phyloP scores from a whole-genome alignment of 345 rosid species.

The Cardamine resedifolia region DNA sequence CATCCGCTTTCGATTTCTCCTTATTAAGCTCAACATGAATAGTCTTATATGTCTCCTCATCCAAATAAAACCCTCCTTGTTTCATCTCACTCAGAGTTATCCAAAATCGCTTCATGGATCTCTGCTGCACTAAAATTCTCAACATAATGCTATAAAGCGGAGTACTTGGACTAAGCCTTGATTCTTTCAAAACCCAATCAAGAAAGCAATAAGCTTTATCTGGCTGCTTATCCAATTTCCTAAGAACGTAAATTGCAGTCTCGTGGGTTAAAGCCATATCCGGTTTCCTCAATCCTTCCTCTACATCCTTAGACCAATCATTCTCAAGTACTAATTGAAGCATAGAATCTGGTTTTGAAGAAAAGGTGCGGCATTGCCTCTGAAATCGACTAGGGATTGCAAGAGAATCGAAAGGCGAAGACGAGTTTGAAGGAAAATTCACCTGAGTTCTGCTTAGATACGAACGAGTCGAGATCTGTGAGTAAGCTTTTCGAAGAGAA shows the following conservation, averaged over 20 bases:
- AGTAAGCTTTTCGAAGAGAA: conserved; percentile 43
- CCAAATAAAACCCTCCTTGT: conserved; percentile 64
- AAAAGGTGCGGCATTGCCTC: conserved; percentile 37
- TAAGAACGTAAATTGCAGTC: conserved; percentile 62
- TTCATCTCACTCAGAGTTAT: conserved; percentile 57
- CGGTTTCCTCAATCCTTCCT: conserved; percentile 41
- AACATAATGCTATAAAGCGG: conserved; percentile 62
- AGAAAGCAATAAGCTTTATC: conserved; percentile 59
- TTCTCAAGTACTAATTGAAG: conserved; percentile 44
- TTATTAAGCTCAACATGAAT: conserved; percentile 46
- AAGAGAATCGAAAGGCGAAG: conserved; percentile 26
- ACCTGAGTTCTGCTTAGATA: conserved; percentile 49
- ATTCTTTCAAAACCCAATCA: conserved; percentile 59
- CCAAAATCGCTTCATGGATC: conserved; percentile 69
- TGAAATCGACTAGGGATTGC: conserved; percentile 12
- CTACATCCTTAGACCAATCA: conserved; percentile 60
- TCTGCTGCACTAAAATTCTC: conserved; percentile 53
- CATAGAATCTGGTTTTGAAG: conserved; percentile 49
- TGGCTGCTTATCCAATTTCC: conserved; percentile 56
- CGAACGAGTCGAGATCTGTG: conserved; percentile 40
- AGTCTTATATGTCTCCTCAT: conserved; percentile 62
- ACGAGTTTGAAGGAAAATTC: conserved; percentile 34
- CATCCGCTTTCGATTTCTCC: conserved; percentile 52
- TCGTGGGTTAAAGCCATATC: conserved; percentile 51
- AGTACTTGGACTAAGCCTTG: conserved; percentile 62